A percentile compares a stretch with the other conserved stretches of the same genome.
These are phyloP conservation scores for Trichodelitschia bisporula DNA, from an alignment of 495 filamentous ascomycete genomes.

Conservation along the genomic window DNA sequence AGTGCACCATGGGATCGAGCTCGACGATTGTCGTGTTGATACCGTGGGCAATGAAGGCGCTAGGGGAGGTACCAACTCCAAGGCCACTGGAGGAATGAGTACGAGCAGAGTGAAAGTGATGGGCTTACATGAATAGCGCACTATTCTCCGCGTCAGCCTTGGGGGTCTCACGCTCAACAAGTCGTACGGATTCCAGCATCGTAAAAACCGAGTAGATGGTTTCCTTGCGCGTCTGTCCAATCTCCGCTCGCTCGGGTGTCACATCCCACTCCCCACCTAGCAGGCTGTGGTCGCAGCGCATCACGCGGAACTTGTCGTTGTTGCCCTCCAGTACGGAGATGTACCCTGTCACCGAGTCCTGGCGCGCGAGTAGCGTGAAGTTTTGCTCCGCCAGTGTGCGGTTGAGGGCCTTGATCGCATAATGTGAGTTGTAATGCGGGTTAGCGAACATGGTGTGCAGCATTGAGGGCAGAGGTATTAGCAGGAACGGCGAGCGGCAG, in stretches of 20 bases:
- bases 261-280: constrained; percentile 83
- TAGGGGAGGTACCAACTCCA: constrained; percentile 74
- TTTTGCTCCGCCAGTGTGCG: constrained; percentile 26
- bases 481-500: constrained; percentile 39
- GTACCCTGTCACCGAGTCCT: constrained; percentile 75
- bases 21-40: constrained; percentile 86
- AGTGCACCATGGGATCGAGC: constrained; percentile 70
- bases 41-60: constrained; percentile 64
- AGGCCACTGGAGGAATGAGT: constrained; percentile 47
- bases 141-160: constrained; percentile 37
- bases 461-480: constrained; percentile 39
- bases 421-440: constrained; percentile 34
- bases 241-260: constrained; percentile 15
- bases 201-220: constrained; percentile 84
- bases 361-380: constrained; percentile 46
- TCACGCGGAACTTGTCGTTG: constrained; percentile 44
- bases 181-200: constrained; percentile 73
- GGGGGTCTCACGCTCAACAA: constrained; percentile 32
- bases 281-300: constrained; percentile 85
- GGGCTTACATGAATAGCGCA: constrained; percentile 58
- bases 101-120: too few species aligned
- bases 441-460: constrained; percentile 47
- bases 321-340: constrained; percentile 64
- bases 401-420: constrained; percentile 33
- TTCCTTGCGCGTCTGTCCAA: constrained; percentile 29